Evolutionary conservation across 2,329 filamentous ascomycete genomes (phyloP).

Genomic region (Neonectria faginata): DNA sequence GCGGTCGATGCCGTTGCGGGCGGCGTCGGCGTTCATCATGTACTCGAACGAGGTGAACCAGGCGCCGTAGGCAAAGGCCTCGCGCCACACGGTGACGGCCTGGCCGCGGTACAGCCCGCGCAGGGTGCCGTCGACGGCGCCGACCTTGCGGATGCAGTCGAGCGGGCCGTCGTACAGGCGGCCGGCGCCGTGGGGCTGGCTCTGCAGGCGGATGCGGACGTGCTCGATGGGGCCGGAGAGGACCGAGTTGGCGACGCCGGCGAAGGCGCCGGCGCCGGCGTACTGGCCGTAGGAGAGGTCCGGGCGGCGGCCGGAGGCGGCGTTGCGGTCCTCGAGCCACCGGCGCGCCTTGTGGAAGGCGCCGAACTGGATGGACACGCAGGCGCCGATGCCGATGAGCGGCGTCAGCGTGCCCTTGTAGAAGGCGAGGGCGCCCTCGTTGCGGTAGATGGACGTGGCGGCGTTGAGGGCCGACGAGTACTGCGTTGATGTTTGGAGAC

Average conservation of each 20-base stretch:
- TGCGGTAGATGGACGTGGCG: constrained; percentile 84
- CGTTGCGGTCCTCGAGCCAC: constrained; percentile 82
- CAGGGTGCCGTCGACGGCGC: constrained; percentile 71
- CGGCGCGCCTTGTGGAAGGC: constrained; percentile 94
- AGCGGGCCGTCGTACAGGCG: constrained; percentile 85
- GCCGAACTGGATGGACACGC: constrained; percentile 98
- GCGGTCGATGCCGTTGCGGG: constrained; percentile 79
- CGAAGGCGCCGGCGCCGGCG: constrained; percentile 90
- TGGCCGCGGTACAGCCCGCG: constrained; percentile 87
- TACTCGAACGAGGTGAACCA: constrained; percentile 98
- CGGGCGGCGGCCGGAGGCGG: constrained; percentile 63
- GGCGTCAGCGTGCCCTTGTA: constrained; percentile 99
- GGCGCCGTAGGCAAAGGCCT: constrained; percentile 93
- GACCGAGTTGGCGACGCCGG: constrained; percentile 88
- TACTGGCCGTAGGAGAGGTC: constrained; percentile 85
- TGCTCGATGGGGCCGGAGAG: constrained; percentile 96
- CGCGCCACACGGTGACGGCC: constrained; percentile 85
- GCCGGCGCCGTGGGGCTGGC: constrained; percentile 87
- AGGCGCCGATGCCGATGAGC: constrained; percentile 94
- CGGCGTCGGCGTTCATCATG: constrained; percentile 91
- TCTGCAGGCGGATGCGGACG: constrained; percentile 94
- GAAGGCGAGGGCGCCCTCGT: constrained; percentile 91
- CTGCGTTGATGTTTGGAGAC: constrained; percentile 87
- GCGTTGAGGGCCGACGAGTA: constrained; percentile 85
- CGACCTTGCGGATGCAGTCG: constrained; percentile 91